Evolutionary conservation across 2,329 filamentous ascomycete species (phyloP).

Genomic region (Phoma sp.): DNA sequence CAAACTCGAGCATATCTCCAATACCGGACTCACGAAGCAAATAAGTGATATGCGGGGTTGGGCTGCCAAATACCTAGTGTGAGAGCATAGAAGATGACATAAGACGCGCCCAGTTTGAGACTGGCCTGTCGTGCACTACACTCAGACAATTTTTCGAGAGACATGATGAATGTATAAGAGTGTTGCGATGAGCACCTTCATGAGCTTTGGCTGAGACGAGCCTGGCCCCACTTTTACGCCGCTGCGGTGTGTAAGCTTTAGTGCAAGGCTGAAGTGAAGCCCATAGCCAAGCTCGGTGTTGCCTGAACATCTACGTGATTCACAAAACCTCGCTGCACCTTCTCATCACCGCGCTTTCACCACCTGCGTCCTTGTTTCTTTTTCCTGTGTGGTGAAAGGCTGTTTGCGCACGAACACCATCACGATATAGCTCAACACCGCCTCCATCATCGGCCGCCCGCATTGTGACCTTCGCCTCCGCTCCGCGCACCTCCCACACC

Average conservation of each 20-base stretch:
- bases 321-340: constrained; percentile 37
- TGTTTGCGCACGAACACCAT: constrained; percentile 5
- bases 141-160: background rate
- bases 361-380: constrained; percentile 10
- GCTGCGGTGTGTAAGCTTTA: constrained; percentile 16
- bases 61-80: too few species aligned
- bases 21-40: too few species aligned
- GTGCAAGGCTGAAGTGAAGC: constrained; percentile 26
- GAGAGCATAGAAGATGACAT: background rate
- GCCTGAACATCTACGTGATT: constrained; percentile 40
- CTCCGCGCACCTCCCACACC: constrained; percentile 11
- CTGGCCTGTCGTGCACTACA: background rate
- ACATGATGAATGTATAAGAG: too few species aligned
- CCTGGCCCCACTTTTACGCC: constrained; percentile 11
- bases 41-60: too few species aligned
- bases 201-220: background rate
- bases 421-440: background rate
- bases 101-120: too few species aligned
- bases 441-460: constrained; percentile 9
- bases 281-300: constrained; percentile 35
- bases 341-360: constrained; percentile 24
- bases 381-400: background rate
- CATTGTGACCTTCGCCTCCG: constrained; percentile 16
- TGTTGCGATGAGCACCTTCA: background rate
- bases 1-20: too few species aligned